Evolutionary conservation across 805 yeast species (phyloP).

Genomic region (Teunomyces atbi): DNA sequence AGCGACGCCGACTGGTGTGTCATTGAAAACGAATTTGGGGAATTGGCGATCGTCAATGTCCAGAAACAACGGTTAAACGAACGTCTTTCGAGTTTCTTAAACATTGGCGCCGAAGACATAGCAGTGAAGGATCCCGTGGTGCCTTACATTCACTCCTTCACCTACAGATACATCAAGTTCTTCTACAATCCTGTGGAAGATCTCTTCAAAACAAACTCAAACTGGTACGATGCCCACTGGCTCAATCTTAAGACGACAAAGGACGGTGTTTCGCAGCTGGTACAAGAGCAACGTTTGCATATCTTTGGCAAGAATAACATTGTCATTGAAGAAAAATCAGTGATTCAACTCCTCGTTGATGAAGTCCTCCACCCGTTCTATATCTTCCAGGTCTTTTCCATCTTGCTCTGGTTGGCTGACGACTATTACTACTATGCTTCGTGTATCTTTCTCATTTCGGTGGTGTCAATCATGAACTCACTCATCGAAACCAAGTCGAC

Average conservation of each 20-base stretch:
- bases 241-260: constrained; percentile 49
- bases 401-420: constrained; percentile 88
- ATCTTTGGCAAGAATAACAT: constrained; percentile 81
- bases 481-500: constrained; percentile 82
- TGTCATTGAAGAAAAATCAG: constrained; percentile 71
- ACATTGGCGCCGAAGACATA: constrained; percentile 10
- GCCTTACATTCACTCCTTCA: constrained; percentile 67
- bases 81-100: constrained; percentile 66
- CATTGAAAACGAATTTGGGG: constrained; percentile 92
- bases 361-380: constrained; percentile 96
- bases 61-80: constrained; percentile 63
- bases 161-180: constrained; percentile 79
- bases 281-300: constrained; percentile 62
- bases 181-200: constrained; percentile 87
- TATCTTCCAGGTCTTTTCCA: constrained; percentile 89
- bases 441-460: constrained; percentile 85
- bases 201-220: constrained; percentile 74
- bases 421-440: constrained; percentile 91
- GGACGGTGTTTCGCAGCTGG: constrained; percentile 69
- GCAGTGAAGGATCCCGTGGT: constrained; percentile 54
- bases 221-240: constrained; percentile 89
- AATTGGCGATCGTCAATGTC: constrained; percentile 60
- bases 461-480: constrained; percentile 76
- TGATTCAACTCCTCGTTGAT: constrained; percentile 64
- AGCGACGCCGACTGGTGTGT: constrained; percentile 92